Percentiles rank a stretch among this genome's conserved stretches.
Conservation (phyloP, 371 early-diverging fungal species). For the Capillidium rhysosporum region DNA sequence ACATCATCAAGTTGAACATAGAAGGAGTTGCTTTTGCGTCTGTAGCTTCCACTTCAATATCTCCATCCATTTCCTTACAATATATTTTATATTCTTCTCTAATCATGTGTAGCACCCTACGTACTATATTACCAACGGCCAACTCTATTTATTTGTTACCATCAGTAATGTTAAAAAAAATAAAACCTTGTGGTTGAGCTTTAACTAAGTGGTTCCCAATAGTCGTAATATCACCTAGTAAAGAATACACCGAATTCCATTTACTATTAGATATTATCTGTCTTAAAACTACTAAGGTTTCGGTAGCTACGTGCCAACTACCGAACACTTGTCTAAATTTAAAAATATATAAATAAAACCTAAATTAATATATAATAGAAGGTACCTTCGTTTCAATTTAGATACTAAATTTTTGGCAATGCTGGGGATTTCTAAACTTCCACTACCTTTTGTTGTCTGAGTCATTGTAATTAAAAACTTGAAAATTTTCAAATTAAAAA, state of each 20-base stretch:
- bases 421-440: constrained; percentile 6
- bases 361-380: not conserved
- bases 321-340: constrained; percentile 45
- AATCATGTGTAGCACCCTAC: constrained; percentile 66
- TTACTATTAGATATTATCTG: constrained; percentile 52
- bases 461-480: too few species aligned
- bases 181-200: constrained; percentile 65
- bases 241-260: constrained; percentile 40
- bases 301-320: constrained; percentile 49
- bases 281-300: constrained; percentile 56
- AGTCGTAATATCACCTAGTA: constrained; percentile 37
- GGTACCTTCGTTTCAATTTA: constrained; percentile 14
- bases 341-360: not conserved
- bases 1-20: not conserved
- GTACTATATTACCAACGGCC: constrained; percentile 67
- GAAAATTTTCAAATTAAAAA: too few species aligned
- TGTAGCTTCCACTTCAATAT: constrained; percentile 11
- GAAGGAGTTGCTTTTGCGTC: constrained; percentile 3
- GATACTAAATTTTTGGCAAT: constrained; percentile 16
- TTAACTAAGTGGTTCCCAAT: constrained; percentile 40
- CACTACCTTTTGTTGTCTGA: too few species aligned
- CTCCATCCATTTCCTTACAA: constrained; percentile 11
- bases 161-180: not conserved
- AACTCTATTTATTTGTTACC: constrained; percentile 33
- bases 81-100: constrained; percentile 31